These are phyloP conservation scores for Passalora sequoiae DNA, from an alignment of 2,329 filamentous ascomycete species.

Conservation along the genomic window DNA sequence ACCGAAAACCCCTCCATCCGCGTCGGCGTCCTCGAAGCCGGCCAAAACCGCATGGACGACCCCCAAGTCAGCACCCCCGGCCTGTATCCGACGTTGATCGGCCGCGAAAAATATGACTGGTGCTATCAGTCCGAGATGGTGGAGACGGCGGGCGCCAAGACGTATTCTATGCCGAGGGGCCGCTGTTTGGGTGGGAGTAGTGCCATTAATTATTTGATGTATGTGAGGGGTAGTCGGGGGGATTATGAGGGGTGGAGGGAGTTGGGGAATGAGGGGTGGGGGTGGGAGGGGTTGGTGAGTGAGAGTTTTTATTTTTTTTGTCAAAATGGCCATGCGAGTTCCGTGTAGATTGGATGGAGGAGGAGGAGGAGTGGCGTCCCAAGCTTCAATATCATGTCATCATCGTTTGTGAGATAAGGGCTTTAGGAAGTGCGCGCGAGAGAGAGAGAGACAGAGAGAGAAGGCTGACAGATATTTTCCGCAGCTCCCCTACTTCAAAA, in stretches of 20 bases:
- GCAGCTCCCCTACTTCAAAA: slow-evolving; percentile 29
- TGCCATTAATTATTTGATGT: slow-evolving; percentile 39
- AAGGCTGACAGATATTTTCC: too few species aligned
- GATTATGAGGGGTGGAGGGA: slow-evolving; percentile 36
- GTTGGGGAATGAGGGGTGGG: slow-evolving; percentile 27
- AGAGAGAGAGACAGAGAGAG: too few species aligned
- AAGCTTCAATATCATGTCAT: too few species aligned
- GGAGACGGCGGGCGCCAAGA: slow-evolving; percentile 24
- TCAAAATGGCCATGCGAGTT: too few species aligned
- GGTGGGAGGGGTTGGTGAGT: slow-evolving; percentile 26
- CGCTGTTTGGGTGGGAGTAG: slow-evolving; percentile 36
- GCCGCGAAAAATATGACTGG: slow-evolving; percentile 34
- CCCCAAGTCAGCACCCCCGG: slow-evolving; percentile 32
- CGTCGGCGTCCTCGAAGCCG: slow-evolving; percentile 33
- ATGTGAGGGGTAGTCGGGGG: slow-evolving; percentile 23
- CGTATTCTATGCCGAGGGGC: slow-evolving; percentile 33
- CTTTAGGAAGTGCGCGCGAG: too few species aligned
- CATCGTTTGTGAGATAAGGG: too few species aligned
- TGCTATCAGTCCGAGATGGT: slow-evolving; percentile 28
- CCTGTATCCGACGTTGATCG: slow-evolving; percentile 31
- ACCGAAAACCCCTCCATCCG: slow-evolving; percentile 28
- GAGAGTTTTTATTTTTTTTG: too few species aligned
- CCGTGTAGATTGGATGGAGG: too few species aligned
- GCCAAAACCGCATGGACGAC: slow-evolving; percentile 25
- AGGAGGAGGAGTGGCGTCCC: too few species aligned